Base-by-base conservation (phyloP, 2,329 filamentous ascomycete genomes). In the Botrytis paeoniae region DNA sequence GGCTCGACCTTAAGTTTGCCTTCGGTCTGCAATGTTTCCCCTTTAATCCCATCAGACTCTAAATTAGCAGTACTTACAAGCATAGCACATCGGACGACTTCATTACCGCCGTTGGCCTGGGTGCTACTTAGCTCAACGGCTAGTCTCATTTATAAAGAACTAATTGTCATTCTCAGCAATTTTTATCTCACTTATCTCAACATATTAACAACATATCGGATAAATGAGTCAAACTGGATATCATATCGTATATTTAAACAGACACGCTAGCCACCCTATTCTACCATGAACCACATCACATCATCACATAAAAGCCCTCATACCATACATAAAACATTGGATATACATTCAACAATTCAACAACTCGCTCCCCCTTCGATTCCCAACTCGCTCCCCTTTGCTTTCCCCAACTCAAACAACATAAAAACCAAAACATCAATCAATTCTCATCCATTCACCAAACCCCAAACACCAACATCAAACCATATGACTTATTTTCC, bases 261-360 rank as follows among this genome's bases (percentile, higher is more conserved):
- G 22, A 61, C 59, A 61, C 12, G 35, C 59, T 39, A n/a, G 39
- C 22, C 35, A 39, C 35, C 22, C 2, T 16, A 61, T 61, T 37
- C 35, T 39, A 37, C 22, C 37, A 61, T 61, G n/a, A 57, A 32
- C 39, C 18, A 63, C n/a, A 43, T 29, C 37, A 12, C n/a, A n/a
- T 61, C 59, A 39, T 61, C 29, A 35, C 57, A 63, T 25, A 41
- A n/a, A 7, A 57, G 14, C 51, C 51, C 51, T n/a, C 18, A 45
- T 64, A 25, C n/a, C 62, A 35, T 45, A 64, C 62, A 64, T 64
- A 64, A 45, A 45, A 64, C 62, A 64, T 64, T 43, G 62, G 41
- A 45, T 64, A 64, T 64, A 64, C n/a, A 45, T 45, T 63, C 39
- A 63, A 41, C 59, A 20, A 9, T 32, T n/a, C 39, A 63, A 41